Conservation (phyloP, 805 yeast genomes). For the Monosporozyma unispora region DNA sequence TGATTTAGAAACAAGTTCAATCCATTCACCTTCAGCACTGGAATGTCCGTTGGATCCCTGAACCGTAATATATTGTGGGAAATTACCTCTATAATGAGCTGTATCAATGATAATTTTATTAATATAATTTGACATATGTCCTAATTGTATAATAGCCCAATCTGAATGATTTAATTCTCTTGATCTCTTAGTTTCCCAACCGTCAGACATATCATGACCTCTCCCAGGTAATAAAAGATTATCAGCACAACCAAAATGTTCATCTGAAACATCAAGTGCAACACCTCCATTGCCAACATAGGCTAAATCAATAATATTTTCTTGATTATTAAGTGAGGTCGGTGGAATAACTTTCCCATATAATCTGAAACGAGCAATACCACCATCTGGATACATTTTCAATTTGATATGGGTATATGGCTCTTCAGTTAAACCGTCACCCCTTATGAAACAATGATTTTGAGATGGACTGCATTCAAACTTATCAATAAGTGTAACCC, state of each 20-base stretch:
- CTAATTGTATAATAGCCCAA: conserved; percentile 82
- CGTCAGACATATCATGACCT: conserved; percentile 94
- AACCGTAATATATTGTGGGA: conserved; percentile 72
- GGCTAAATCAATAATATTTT: conserved; percentile 54
- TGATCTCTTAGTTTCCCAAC: conserved; percentile 95
- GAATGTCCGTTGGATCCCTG: conserved; percentile 45
- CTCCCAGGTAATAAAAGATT: conserved; percentile 87
- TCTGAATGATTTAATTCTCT: conserved; percentile 77
- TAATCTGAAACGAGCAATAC: conserved; percentile 87
- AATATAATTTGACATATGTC: conserved; percentile 47
- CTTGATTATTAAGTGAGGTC: conserved; percentile 4
- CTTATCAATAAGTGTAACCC: conserved; percentile 66
- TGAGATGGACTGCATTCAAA: conserved; percentile 84
- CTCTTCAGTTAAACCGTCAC: conserved; percentile 42
- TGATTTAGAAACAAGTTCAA: conserved; percentile 49
- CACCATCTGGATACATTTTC: conserved; percentile 96
- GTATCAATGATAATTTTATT: conserved; percentile 70
- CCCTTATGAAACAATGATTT: conserved; percentile 70
- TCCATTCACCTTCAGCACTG: conserved; percentile 58
- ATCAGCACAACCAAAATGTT: conserved; percentile 89
- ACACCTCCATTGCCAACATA: conserved; percentile 83
- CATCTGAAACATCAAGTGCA: conserved; percentile 74
- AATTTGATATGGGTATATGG: conserved; percentile 73
- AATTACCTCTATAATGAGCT: conserved; percentile 90
- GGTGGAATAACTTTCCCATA: conserved; percentile 77